These are phyloP conservation scores for Ogataea siamensis DNA, from an alignment of 805 yeast genomes.

Conservation along the genomic window DNA sequence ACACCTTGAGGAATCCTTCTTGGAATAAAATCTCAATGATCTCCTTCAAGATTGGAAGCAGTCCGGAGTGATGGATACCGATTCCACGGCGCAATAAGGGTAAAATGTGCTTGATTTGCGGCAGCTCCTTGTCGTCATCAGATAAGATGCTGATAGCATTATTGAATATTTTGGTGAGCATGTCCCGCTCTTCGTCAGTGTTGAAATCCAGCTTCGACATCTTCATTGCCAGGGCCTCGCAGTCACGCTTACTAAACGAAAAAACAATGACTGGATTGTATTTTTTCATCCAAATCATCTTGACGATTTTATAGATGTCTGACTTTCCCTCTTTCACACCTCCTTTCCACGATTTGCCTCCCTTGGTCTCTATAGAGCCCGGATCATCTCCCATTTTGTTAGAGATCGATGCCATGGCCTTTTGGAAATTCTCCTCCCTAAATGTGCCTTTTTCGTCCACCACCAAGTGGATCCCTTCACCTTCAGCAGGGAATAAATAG, in stretches of 20 bases:
- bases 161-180: slow-evolving; percentile 82
- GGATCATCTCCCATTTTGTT: slow-evolving; percentile 86
- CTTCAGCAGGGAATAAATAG: slow-evolving; percentile 96
- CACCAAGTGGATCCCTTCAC: slow-evolving; percentile 95
- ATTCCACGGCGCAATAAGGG: slow-evolving; percentile 93
- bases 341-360: slow-evolving; percentile 79
- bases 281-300: slow-evolving; percentile 95
- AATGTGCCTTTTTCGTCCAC: slow-evolving; percentile 96
- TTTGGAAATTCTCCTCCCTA: slow-evolving; percentile 96
- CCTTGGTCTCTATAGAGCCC: slow-evolving; percentile 50
- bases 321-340: slow-evolving; percentile 65
- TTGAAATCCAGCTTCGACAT: slow-evolving; percentile 96
- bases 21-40: slow-evolving; percentile 97
- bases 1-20: slow-evolving; percentile 90
- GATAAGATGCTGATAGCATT: slow-evolving; percentile 88
- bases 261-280: slow-evolving; percentile 98
- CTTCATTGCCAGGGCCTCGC: slow-evolving; percentile 89
- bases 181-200: slow-evolving; percentile 89
- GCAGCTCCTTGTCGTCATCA: slow-evolving; percentile 86
- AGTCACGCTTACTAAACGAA: slow-evolving; percentile 96
- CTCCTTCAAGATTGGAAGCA: slow-evolving; percentile 83
- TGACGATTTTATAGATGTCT: slow-evolving; percentile 93
- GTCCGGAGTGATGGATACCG: slow-evolving; percentile 97
- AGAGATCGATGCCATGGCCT: slow-evolving; percentile 93
- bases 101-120: slow-evolving; percentile 88